These are phyloP conservation scores for Nicotiana otophora DNA, from an alignment of 257 asterid species.

Conservation along the genomic window DNA sequence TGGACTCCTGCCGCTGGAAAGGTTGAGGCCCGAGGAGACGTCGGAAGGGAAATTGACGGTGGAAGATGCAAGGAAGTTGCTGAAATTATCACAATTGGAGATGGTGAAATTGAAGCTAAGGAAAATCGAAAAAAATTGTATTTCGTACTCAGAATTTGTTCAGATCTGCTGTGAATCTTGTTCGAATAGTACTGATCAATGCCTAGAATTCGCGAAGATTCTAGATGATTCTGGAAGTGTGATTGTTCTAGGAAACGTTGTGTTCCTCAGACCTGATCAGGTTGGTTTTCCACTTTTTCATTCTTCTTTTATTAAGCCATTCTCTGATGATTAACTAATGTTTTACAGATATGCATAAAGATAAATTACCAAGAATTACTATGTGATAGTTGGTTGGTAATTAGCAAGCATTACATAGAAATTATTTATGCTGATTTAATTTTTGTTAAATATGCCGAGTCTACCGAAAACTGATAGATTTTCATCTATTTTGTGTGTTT, in stretches of 20 bases:
- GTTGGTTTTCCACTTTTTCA: not conserved
- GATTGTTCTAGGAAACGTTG: constrained; percentile 19
- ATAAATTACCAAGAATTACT: not conserved
- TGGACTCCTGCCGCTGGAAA: constrained; percentile 4
- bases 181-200: not conserved
- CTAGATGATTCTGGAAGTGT: constrained; percentile 23
- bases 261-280: constrained; percentile 23
- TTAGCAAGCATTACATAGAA: not conserved
- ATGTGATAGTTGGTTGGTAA: not conserved
- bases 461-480: constrained; percentile 10
- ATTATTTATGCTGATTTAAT: not conserved
- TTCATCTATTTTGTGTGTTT: constrained; percentile 11
- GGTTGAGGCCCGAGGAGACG: not conserved
- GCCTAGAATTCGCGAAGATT: constrained; percentile 12
- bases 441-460: not conserved
- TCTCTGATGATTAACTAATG: not conserved
- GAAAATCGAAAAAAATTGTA: not conserved
- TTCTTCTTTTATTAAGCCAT: not conserved
- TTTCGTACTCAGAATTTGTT: constrained; percentile 16
- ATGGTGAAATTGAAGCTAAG: constrained; percentile 11
- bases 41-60: not conserved
- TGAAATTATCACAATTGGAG: constrained; percentile 16
- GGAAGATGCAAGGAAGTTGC: constrained; percentile 9
- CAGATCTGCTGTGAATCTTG: constrained; percentile 17
- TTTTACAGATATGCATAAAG: not conserved